These are phyloP conservation scores for Rasamsonia emersonii DNA, from an alignment of 2,329 filamentous ascomycete genomes.

Conservation along the genomic window DNA sequence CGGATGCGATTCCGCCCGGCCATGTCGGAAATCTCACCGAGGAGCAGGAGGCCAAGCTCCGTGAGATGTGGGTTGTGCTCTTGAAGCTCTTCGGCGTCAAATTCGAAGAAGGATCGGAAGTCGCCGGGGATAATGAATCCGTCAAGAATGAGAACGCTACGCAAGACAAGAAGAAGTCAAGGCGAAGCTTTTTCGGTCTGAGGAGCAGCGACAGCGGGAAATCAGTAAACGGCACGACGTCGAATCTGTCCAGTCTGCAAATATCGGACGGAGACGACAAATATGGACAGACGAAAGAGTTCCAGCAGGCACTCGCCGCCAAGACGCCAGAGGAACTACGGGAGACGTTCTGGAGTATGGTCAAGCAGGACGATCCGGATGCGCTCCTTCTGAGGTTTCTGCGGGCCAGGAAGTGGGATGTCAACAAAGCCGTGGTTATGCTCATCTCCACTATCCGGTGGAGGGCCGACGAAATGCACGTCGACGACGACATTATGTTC, in stretches of 20 bases:
- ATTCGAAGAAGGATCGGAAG: constrained; percentile 15
- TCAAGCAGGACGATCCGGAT: constrained; percentile 92
- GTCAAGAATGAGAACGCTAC: constrained; percentile 16
- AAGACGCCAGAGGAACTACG: constrained; percentile 71
- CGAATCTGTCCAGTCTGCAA: constrained; percentile 27
- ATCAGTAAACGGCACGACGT: constrained; percentile 30
- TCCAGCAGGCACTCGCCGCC: constrained; percentile 69
- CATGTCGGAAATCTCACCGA: constrained; percentile 79
- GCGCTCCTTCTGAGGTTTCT: constrained; percentile 73
- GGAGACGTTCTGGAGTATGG: constrained; percentile 80
- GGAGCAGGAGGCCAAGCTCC: constrained; percentile 81
- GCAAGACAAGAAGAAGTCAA: constrained; percentile 57
- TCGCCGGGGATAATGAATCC: constrained; percentile 4
- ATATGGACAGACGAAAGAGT: constrained; percentile 81
- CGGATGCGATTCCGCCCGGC: constrained; percentile 41
- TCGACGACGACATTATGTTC: constrained; percentile 79
- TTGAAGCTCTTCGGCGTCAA: constrained; percentile 66
- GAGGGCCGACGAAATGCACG: constrained; percentile 72
- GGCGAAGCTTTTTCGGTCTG: constrained; percentile 57
- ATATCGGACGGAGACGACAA: constrained; percentile 67
- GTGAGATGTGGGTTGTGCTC: constrained; percentile 72
- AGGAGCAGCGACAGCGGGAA: constrained; percentile 55
- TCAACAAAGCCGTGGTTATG: constrained; percentile 89
- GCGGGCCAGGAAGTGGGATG: constrained; percentile 89
- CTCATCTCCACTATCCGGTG: constrained; percentile 89